Evolutionary conservation across 495 filamentous ascomycete genomes (phyloP).

Genomic region (Halenospora varia): DNA sequence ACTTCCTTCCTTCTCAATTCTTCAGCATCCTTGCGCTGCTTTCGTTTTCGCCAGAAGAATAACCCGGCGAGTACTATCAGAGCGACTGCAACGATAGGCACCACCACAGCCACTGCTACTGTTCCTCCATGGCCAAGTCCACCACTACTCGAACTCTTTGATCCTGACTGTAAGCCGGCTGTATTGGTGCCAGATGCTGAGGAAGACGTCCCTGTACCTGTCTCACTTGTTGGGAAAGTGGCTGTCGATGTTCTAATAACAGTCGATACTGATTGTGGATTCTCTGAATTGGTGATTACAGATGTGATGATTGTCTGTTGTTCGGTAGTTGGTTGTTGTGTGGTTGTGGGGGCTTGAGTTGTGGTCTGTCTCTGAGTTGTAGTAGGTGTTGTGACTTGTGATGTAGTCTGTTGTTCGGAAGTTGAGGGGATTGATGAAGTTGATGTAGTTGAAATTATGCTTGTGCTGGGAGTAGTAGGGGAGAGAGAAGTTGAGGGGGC

Average conservation of each 20-base stretch:
- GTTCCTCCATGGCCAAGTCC: conserved; percentile 60
- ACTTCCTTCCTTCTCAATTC: conserved; percentile 90
- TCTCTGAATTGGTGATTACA: conserved; percentile 19
- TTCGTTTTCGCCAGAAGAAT: conserved; percentile 83
- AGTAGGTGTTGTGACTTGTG: conserved; percentile 1
- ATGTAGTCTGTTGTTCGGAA: no score
- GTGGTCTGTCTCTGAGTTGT: conserved; percentile 4
- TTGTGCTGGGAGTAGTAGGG: no score
- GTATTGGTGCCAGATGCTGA: no score
- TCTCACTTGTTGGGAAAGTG: conserved; percentile 6
- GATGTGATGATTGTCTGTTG: conserved; percentile 24
- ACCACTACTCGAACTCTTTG: conserved; percentile 16
- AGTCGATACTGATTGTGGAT: no score
- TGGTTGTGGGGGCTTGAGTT: neutral
- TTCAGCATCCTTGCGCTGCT: conserved; percentile 76
- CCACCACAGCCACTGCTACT: conserved; percentile 89
- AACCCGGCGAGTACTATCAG: conserved; percentile 71
- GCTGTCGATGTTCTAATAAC: conserved; percentile 24
- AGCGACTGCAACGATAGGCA: conserved; percentile 87
- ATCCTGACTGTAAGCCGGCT: conserved; percentile 20
- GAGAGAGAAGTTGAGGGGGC: conserved; percentile 14
- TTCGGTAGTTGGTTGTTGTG: conserved; percentile 4
- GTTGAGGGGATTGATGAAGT: no score
- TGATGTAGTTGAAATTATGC: no score
- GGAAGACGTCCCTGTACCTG: conserved; percentile 22